Conservation (phyloP, 1,284 basidiomycete genomes). For the Papiliotrema flavescens region DNA sequence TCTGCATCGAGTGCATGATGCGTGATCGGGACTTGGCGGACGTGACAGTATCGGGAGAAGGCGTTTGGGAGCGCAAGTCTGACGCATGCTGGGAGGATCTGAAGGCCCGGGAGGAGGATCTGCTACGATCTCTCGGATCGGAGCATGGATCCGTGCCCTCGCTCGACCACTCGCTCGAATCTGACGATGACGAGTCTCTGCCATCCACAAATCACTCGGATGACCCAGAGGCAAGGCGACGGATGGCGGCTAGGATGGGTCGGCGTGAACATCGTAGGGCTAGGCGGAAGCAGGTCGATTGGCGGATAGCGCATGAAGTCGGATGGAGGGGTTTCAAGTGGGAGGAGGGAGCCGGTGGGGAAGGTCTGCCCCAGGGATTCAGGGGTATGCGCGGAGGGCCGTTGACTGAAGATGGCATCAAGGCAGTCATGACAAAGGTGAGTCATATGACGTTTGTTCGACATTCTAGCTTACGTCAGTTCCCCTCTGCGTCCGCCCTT, state of each 20-base stretch:
- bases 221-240: conserved; percentile 24
- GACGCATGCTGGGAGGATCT: conserved; percentile 80
- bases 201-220: conserved; percentile 24
- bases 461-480: conserved; percentile 36
- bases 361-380: conserved; percentile 43
- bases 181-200: conserved; percentile 15
- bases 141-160: conserved; percentile 1
- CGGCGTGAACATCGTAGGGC: conserved; percentile 20
- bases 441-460: conserved; percentile 30
- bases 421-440: conserved; percentile 81
- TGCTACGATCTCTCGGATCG: conserved; percentile 20
- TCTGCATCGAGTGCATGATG: conserved; percentile 98
- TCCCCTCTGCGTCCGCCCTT: conserved; percentile 53
- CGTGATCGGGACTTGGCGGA: conserved; percentile 97
- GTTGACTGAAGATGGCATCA: conserved; percentile 75
- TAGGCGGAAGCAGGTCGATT: conserved; percentile 24
- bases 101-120: conserved; percentile 60
- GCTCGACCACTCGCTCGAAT: conserved; percentile 2
- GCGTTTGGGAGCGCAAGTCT: conserved; percentile 87
- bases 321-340: conserved; percentile 46
- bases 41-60: conserved; percentile 78
- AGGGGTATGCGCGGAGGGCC: conserved; percentile 60
- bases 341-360: conserved; percentile 39
- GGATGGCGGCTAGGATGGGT: conserved; percentile 13
- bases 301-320: conserved; percentile 21